phyloP scores from a whole-genome alignment of 1,284 basidiomycete genomes.

The Leccinum angustisporum region DNA sequence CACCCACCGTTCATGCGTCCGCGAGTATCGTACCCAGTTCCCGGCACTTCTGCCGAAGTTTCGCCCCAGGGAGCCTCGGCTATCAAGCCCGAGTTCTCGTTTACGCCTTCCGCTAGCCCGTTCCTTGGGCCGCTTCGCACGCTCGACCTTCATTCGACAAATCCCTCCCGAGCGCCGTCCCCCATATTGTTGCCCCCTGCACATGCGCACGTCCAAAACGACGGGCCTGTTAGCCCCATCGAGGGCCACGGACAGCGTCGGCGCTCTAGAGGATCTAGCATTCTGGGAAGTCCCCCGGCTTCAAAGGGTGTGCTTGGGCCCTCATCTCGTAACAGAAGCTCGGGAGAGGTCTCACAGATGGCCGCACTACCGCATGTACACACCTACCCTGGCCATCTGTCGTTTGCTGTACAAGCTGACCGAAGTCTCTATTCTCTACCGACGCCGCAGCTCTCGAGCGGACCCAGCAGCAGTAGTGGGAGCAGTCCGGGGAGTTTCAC shows the following conservation, averaged over 20 bases:
- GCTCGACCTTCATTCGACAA: constrained; percentile 67
- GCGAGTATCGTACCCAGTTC: constrained; percentile 24
- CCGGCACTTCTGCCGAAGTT: constrained; percentile 22
- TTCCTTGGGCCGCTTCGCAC: constrained; percentile 82
- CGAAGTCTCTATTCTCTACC: constrained; percentile 41
- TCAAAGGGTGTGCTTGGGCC: constrained; percentile 28
- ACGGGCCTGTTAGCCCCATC: constrained; percentile 32
- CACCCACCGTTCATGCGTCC: constrained; percentile 24
- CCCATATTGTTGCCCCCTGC: constrained; percentile 64
- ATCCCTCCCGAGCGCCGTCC: constrained; percentile 64
- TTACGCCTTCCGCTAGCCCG: constrained; percentile 74
- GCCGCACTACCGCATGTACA: constrained; percentile 32
- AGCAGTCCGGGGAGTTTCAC: constrained; percentile 52
- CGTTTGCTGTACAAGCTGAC: constrained; percentile 33
- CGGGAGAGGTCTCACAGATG: constrained; percentile 31
- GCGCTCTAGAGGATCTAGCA: constrained; percentile 32
- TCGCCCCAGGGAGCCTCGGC: constrained; percentile 27
- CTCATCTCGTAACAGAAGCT: constrained; percentile 33
- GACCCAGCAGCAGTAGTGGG: constrained; percentile 56
- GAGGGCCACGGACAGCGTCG: constrained; percentile 31
- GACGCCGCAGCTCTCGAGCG: constrained; percentile 62
- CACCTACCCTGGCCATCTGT: constrained; percentile 34
- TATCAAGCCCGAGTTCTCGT: constrained; percentile 38
- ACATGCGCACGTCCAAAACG: constrained; percentile 27
- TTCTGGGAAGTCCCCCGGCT: constrained; percentile 44